These are phyloP conservation scores for Entoloma clypeatum DNA, from an alignment of 1,284 basidiomycete species.

Conservation along the genomic window DNA sequence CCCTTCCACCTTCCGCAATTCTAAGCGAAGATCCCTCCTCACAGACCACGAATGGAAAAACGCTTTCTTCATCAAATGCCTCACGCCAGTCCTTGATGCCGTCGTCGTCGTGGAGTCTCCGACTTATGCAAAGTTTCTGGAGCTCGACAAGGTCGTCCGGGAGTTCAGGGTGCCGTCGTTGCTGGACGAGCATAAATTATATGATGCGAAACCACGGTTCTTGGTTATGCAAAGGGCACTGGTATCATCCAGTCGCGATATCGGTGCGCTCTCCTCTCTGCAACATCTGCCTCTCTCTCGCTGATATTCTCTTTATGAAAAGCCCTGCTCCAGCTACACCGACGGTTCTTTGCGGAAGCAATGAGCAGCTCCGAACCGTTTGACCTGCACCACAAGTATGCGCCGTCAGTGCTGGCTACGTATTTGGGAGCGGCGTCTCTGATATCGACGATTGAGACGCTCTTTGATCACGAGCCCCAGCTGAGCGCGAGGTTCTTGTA, in stretches of 20 bases:
- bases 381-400: slow-evolving; percentile 60
- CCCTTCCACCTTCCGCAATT: neutral
- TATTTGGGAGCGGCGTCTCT: slow-evolving; percentile 62
- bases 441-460: slow-evolving; percentile 54
- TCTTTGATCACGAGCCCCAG: slow-evolving; percentile 58
- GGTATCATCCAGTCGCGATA: slow-evolving; percentile 62
- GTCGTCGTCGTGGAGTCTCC: slow-evolving; percentile 58
- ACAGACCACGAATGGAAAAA: slow-evolving; percentile 75
- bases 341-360: slow-evolving; percentile 70
- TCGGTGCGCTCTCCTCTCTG: slow-evolving; percentile 43
- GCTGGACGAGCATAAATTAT: slow-evolving; percentile 41
- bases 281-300: slow-evolving; percentile 6
- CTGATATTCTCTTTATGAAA: slow-evolving; percentile 9
- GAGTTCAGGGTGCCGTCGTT: slow-evolving; percentile 57
- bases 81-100: slow-evolving; percentile 63
- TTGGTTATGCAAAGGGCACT: slow-evolving; percentile 68
- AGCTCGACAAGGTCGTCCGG: slow-evolving; percentile 58
- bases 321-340: slow-evolving; percentile 72
- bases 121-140: slow-evolving; percentile 51
- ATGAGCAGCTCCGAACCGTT: slow-evolving; percentile 59
- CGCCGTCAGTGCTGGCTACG: slow-evolving; percentile 69
- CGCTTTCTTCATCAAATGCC: slow-evolving; percentile 59
- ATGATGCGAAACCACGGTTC: slow-evolving; percentile 42
- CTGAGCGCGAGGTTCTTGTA: slow-evolving; percentile 69
- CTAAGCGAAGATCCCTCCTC: slow-evolving; percentile 1